A percentile compares a stretch with the other conserved stretches of the same genome.
Conservation (phyloP, 805 yeast species). For the Zygoascus flipseniorum region DNA sequence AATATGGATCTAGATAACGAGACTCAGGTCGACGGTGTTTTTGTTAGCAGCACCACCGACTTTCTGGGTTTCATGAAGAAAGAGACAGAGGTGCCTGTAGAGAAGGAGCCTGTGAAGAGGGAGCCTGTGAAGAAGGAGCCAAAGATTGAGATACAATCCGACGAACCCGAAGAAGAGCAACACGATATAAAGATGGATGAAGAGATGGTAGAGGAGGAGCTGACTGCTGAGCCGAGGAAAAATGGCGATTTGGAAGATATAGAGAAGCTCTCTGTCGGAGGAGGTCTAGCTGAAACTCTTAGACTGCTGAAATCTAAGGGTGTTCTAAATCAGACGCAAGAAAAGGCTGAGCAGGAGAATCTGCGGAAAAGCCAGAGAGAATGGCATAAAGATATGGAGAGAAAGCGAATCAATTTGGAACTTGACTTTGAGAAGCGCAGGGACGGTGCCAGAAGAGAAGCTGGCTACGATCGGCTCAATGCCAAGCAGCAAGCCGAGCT, state of each 20-base stretch:
- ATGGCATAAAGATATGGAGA: conserved; percentile 17
- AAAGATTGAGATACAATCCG: conserved; percentile 4
- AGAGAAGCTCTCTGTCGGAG: conserved; percentile 18
- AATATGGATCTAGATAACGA: conserved; percentile 13
- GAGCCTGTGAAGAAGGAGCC: conserved; percentile 5
- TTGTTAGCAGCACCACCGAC: conserved; percentile 38
- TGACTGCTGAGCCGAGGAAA: not conserved
- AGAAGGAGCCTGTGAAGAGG: not conserved
- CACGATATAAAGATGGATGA: not conserved
- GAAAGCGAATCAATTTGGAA: conserved; percentile 14
- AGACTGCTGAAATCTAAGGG: conserved; percentile 27
- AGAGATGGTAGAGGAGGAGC: not conserved
- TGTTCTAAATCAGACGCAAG: conserved; percentile 17
- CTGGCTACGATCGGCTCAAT: conserved; percentile 22
- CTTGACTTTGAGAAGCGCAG: conserved; percentile 16
- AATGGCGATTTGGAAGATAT: conserved; percentile 11
- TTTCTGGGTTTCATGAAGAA: conserved; percentile 25
- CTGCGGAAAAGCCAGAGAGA: conserved; percentile 14
- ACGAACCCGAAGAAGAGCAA: not conserved
- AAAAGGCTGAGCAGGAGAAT: conserved; percentile 17
- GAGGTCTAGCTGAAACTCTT: conserved; percentile 34
- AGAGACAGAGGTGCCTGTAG: conserved; percentile 3
- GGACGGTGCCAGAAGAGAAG: conserved; percentile 18
- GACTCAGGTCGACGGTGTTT: conserved; percentile 22
- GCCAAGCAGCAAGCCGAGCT: conserved; percentile 27